Evolutionary conservation across 352 stramenopile species (phyloP).

Genomic region (Globisporangium nunn): DNA sequence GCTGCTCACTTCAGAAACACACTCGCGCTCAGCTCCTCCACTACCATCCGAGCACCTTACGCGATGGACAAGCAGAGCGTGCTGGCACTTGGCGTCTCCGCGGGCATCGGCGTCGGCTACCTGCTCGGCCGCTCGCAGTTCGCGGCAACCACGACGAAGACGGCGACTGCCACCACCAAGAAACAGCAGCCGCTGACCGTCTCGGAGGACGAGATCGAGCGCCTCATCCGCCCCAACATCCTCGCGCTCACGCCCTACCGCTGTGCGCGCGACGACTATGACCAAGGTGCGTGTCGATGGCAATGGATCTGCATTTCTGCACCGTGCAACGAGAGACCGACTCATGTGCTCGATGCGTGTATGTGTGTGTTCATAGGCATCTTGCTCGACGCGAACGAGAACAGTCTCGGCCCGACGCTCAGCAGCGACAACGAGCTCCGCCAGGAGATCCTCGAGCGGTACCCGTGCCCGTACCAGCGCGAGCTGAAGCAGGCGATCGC

Average conservation of each 20-base stretch:
- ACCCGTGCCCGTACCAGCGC: constrained; percentile 93
- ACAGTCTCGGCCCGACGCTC: constrained; percentile 91
- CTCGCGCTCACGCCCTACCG: constrained; percentile 93
- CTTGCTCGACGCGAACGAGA: constrained; percentile 98
- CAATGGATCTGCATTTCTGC: no score
- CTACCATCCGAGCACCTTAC: neutral
- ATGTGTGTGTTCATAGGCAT: constrained; percentile 53
- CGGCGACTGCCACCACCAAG: constrained; percentile 5
- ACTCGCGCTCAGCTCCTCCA: neutral
- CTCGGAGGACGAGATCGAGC: constrained; percentile 58
- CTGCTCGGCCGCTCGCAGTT: constrained; percentile 46
- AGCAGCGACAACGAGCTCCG: constrained; percentile 63
- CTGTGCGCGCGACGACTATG: constrained; percentile 96
- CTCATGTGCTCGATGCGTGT: neutral
- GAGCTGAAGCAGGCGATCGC: constrained; percentile 90
- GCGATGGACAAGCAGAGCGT: constrained; percentile 62
- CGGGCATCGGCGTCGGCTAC: constrained; percentile 61
- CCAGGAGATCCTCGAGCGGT: constrained; percentile 87
- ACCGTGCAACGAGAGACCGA: no score
- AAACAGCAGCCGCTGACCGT: neutral
- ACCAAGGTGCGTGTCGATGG: constrained; percentile 36
- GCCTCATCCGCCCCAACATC: constrained; percentile 96
- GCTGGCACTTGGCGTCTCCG: constrained; percentile 51
- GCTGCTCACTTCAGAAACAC: no score
- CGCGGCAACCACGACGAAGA: neutral